Percentiles rank a stretch among this genome's conserved stretches.
These are phyloP conservation scores for Calonectria hongkongensis DNA, from an alignment of 2,329 filamentous ascomycete species.

Conservation along the genomic window DNA sequence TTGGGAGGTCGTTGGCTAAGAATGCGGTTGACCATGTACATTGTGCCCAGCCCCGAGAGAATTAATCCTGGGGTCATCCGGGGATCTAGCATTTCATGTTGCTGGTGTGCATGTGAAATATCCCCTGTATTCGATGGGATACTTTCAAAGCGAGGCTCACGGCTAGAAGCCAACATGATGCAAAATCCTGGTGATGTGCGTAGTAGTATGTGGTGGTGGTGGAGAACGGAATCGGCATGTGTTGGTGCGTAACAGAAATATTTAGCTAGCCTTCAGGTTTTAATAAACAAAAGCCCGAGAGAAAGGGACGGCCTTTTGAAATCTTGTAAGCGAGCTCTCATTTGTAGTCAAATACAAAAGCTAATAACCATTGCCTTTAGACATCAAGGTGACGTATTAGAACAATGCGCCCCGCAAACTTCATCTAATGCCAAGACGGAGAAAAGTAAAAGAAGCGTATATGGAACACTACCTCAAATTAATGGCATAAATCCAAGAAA, in stretches of 20 bases:
- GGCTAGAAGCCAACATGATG: neutral
- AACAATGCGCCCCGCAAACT: neutral
- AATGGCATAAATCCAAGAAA: neutral
- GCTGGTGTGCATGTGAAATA: neutral
- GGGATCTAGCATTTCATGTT: neutral
- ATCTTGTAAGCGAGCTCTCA: neutral
- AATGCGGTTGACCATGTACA: constrained; percentile 1
- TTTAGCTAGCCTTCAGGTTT: neutral
- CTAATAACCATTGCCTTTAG: neutral
- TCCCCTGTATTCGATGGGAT: neutral
- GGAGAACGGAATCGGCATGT: neutral
- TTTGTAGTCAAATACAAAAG: neutral
- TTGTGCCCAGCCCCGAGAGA: neutral
- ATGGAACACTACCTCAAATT: neutral
- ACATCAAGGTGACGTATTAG: neutral
- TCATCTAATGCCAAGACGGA: neutral
- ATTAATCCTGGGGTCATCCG: neutral
- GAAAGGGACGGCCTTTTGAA: neutral
- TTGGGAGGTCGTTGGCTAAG: neutral
- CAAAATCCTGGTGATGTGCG: neutral
- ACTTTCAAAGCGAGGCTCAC: neutral
- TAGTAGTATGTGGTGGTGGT: neutral
- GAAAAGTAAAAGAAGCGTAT: neutral
- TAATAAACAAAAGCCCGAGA: neutral
- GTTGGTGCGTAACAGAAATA: neutral